Evolutionary conservation across 139 green algal species (phyloP).

Genomic region (Tetradesmus obliquus): DNA sequence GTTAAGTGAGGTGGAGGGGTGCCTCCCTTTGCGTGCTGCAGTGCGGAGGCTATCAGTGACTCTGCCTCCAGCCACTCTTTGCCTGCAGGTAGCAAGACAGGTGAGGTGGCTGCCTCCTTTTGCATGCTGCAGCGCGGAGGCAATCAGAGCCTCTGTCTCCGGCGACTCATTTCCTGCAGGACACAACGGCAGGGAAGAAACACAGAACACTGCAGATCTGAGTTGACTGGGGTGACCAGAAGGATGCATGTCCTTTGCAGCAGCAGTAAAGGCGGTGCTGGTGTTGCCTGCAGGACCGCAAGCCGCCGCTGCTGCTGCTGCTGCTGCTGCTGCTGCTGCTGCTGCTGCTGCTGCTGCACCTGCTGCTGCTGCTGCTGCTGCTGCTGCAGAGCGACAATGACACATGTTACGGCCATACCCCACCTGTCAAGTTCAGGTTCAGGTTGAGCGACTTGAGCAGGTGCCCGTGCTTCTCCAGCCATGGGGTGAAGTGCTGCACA

Average conservation of each 20-base stretch:
- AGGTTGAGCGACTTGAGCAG: not conserved
- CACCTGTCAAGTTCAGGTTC: not conserved
- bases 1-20: too few relatives aligned
- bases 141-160: not conserved
- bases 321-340: too few relatives aligned
- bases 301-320: too few relatives aligned
- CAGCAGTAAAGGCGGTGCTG: too few relatives aligned
- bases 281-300: not conserved
- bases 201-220: not conserved
- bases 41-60: not conserved
- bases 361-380: not conserved
- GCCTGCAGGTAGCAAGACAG: not conserved
- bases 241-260: not conserved
- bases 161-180: too few relatives aligned
- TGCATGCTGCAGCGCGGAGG: not conserved
- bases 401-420: not conserved
- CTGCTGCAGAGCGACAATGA: not conserved
- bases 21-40: not conserved
- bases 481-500: not conserved
- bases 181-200: not conserved
- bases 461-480: not conserved
- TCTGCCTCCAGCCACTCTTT: not conserved
- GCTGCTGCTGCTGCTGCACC: too few relatives aligned
- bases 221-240: not conserved
- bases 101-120: not conserved